Conservation (phyloP, 2,329 filamentous ascomycete species). For the Cryphonectria japonica region DNA sequence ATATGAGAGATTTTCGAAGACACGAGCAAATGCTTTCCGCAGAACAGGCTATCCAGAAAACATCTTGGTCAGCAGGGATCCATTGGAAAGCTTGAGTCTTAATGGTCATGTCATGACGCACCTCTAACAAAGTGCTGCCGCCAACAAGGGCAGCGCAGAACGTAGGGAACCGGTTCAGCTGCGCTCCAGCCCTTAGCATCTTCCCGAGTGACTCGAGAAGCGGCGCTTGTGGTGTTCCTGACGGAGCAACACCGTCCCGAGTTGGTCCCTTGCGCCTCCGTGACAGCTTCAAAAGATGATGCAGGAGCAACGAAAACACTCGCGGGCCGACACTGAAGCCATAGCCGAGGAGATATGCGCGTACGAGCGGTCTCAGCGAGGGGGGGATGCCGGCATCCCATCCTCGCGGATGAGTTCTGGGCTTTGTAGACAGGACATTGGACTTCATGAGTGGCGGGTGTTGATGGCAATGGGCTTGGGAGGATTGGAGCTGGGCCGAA, state of each 20-base stretch:
- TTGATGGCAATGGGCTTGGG: neutral
- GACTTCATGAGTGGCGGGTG: neutral
- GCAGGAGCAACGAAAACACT: slow-evolving; percentile 57
- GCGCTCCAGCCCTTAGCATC: slow-evolving; percentile 56
- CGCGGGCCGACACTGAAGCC: slow-evolving; percentile 61
- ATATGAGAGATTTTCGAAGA: slow-evolving; percentile 2
- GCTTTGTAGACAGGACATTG: neutral
- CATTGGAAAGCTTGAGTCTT: no score
- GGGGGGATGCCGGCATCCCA: slow-evolving; percentile 49
- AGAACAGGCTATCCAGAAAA: slow-evolving; percentile 17
- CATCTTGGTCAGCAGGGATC: neutral
- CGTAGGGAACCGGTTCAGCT: slow-evolving; percentile 61
- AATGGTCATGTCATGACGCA: slow-evolving; percentile 37
- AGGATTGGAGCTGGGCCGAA: neutral
- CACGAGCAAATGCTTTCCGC: slow-evolving; percentile 13
- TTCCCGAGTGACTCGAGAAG: slow-evolving; percentile 42
- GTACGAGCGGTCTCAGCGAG: slow-evolving; percentile 57
- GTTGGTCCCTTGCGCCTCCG: slow-evolving; percentile 40
- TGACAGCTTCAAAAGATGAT: slow-evolving; percentile 41
- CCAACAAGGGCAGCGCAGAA: slow-evolving; percentile 66
- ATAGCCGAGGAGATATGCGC: slow-evolving; percentile 65
- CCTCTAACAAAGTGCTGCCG: slow-evolving; percentile 64
- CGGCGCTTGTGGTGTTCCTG: slow-evolving; percentile 36
- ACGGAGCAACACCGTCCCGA: slow-evolving; percentile 37
- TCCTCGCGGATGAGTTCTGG: neutral